These are phyloP conservation scores for Phytopythium ostracodes DNA, from an alignment of 352 stramenopile genomes.

Conservation along the genomic window DNA sequence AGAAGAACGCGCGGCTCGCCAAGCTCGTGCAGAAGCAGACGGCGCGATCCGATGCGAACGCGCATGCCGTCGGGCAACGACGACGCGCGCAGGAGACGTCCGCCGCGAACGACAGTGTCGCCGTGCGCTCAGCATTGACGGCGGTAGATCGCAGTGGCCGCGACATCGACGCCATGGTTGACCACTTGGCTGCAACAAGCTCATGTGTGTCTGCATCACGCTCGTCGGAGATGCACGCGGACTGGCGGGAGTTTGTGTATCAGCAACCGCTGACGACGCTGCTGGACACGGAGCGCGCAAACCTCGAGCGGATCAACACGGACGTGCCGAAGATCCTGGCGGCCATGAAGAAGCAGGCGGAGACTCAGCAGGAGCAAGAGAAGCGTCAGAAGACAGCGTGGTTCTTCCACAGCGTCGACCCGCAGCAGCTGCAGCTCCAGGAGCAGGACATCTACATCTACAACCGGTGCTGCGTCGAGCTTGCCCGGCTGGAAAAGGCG, in stretches of 20 bases:
- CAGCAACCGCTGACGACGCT: slow-evolving; percentile 23
- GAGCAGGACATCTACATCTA: slow-evolving; percentile 36
- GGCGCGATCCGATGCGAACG: slow-evolving; percentile 5
- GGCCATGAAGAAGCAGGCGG: background rate
- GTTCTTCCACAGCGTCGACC: slow-evolving; percentile 31
- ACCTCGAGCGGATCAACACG: slow-evolving; percentile 18
- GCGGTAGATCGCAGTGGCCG: background rate
- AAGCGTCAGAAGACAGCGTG: slow-evolving; percentile 12
- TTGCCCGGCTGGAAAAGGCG: slow-evolving; percentile 30
- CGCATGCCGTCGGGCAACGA: background rate
- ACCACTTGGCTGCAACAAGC: background rate
- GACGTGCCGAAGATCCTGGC: slow-evolving; percentile 15
- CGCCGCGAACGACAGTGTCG: background rate
- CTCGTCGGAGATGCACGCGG: background rate
- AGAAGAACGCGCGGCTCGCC: slow-evolving; percentile 22
- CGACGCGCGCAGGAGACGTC: background rate
- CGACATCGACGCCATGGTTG: slow-evolving; percentile 3
- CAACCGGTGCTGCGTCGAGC: slow-evolving; percentile 41
- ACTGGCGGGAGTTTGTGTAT: slow-evolving; percentile 24
- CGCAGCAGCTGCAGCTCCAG: slow-evolving; percentile 22
- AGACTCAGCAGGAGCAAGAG: background rate
- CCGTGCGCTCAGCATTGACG: background rate
- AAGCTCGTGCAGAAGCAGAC: slow-evolving; percentile 22
- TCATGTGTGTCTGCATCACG: too few relatives aligned
- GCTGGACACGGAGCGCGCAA: slow-evolving; percentile 14